A percentile compares a stretch with the other conserved stretches of the same genome.
These are phyloP conservation scores for Vitis rupestris DNA, from an alignment of 164 flowering plant species.

Conservation along the genomic window DNA sequence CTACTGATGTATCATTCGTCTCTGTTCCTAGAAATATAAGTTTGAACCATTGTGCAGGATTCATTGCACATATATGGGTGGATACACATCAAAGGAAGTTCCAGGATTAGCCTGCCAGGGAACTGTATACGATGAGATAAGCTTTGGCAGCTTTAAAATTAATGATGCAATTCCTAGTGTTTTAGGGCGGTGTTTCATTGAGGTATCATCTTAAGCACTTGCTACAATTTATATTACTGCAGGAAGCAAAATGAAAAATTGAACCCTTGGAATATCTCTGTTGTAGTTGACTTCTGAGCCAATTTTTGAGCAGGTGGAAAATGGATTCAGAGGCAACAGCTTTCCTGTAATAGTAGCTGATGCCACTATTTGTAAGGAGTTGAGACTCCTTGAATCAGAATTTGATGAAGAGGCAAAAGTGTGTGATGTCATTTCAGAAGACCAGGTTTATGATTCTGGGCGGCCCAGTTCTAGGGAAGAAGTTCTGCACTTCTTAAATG, in stretches of 20 bases:
- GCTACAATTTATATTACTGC: not conserved
- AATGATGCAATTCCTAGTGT: conserved; percentile 34
- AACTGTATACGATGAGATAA: conserved; percentile 46
- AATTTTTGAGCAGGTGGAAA: conserved; percentile 63
- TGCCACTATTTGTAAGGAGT: conserved; percentile 64
- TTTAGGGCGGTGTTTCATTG: conserved; percentile 84
- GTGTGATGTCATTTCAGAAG: conserved; percentile 33
- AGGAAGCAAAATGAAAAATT: not conserved
- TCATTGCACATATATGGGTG: conserved; percentile 71
- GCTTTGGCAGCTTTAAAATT: conserved; percentile 42
- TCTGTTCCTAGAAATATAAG: not conserved
- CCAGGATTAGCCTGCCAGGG: conserved; percentile 30
- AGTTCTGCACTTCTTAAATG: conserved; percentile 75
- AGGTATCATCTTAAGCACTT: conserved; percentile 42
- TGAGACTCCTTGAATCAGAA: conserved; percentile 71
- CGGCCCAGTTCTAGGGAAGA: conserved; percentile 59
- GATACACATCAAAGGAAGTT: conserved; percentile 53
- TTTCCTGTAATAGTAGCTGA: conserved; percentile 87
- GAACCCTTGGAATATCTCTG: not conserved
- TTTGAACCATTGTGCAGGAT: conserved; percentile 44
- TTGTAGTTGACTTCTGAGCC: not conserved
- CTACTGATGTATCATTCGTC: not conserved
- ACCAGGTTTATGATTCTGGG: conserved; percentile 28
- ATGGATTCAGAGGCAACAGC: conserved; percentile 76
- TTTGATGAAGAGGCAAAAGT: conserved; percentile 36